phyloP scores from a whole-genome alignment of 148 eudicot genomes.

The Spergularia marina region DNA sequence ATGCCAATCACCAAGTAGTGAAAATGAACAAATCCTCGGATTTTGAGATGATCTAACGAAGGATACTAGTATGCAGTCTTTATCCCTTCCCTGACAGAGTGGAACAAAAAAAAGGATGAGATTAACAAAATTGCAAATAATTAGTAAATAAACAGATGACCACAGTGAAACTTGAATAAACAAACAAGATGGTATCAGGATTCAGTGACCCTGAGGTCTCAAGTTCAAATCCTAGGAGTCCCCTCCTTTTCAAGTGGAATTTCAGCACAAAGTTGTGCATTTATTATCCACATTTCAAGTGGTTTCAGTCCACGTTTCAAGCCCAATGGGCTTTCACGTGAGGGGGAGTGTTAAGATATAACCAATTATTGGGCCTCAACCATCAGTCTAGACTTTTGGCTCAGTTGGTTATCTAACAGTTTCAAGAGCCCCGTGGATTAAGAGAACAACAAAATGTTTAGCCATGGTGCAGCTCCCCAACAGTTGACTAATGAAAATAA shows the following conservation, averaged over 20 bases:
- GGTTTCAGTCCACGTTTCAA: no score
- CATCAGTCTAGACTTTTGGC: no score
- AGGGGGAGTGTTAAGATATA: no score
- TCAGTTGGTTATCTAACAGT: no score
- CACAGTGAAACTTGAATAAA: neutral
- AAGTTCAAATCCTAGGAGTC: no score
- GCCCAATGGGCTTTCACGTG: no score
- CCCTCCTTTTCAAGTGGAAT: no score
- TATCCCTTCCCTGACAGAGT: conserved; percentile 79
- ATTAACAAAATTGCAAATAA: neutral
- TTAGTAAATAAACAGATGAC: neutral
- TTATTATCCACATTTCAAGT: no score
- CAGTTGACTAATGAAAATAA: neutral
- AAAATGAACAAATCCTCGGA: conserved; percentile 61
- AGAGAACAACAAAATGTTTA: neutral
- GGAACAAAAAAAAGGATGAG: conserved; percentile 7
- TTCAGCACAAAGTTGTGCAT: no score
- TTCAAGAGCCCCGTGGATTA: neutral
- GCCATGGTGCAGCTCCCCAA: neutral
- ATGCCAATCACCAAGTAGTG: conserved; percentile 98
- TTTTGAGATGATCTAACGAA: conserved; percentile 75
- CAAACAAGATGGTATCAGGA: no score
- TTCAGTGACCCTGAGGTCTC: no score
- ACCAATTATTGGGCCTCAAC: no score
- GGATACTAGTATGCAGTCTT: conserved; percentile 88